A percentile compares a stretch with the other conserved stretches of the same genome.
Conservation (phyloP, 176 grass and related monocot genomes). For the Luzula sylvatica region DNA sequence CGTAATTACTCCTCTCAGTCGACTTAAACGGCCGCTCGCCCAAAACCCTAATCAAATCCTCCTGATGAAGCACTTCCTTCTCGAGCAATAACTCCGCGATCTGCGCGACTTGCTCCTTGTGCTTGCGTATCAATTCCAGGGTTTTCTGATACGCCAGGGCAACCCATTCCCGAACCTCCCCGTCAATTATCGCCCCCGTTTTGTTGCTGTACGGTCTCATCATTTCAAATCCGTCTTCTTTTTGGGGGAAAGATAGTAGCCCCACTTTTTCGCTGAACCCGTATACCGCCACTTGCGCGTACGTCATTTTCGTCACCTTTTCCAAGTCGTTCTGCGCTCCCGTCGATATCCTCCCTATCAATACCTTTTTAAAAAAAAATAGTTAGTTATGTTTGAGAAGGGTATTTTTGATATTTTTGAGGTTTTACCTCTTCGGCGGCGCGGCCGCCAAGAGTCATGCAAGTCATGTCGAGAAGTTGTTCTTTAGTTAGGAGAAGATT, state of each 20-base stretch:
- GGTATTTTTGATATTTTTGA: no score
- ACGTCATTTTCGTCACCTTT: conserved; percentile 90
- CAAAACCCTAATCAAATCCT: conserved; percentile 60
- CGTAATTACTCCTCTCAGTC: conserved; percentile 51
- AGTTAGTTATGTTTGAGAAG: no score
- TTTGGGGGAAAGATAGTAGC: conserved; percentile 81
- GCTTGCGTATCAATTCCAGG: conserved; percentile 45
- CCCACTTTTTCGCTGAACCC: conserved; percentile 90
- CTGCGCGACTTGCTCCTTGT: conserved; percentile 66
- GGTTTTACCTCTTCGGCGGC: conserved; percentile 94
- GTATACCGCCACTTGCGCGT: conserved; percentile 81
- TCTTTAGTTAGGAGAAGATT: conserved; percentile 97
- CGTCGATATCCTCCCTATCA: conserved; percentile 72
- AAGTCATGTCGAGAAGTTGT: conserved; percentile 85
- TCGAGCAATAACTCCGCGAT: conserved; percentile 73
- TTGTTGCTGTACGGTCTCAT: conserved; percentile 55
- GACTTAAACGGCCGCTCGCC: conserved; percentile 69
- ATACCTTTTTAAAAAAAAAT: conserved; percentile 26
- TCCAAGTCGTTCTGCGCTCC: conserved; percentile 91
- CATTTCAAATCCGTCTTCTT: conserved; percentile 52
- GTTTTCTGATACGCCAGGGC: conserved; percentile 62
- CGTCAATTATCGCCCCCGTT: conserved; percentile 63
- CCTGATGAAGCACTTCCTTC: conserved; percentile 87
- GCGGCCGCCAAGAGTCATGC: conserved; percentile 84
- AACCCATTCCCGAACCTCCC: conserved; percentile 81